These are phyloP conservation scores for Hygrophila difformis DNA, from an alignment of 257 asterid genomes.

Conservation along the genomic window DNA sequence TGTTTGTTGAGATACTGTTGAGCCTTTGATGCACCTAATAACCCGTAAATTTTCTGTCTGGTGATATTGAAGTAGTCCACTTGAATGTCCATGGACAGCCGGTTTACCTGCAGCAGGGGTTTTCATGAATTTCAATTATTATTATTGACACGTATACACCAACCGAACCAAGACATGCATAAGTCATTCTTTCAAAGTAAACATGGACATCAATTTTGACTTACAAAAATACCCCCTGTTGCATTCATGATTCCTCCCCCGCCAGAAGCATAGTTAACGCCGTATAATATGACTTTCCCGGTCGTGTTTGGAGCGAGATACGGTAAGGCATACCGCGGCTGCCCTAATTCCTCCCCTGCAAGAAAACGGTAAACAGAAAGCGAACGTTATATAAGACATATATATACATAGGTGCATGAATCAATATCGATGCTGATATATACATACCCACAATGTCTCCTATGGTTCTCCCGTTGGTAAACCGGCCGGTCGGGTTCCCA, in stretches of 20 bases:
- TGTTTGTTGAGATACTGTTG: constrained; percentile 43
- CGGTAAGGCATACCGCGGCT: constrained; percentile 54
- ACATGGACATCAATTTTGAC: too few relatives aligned
- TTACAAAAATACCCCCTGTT: constrained; percentile 76
- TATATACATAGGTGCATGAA: too few relatives aligned
- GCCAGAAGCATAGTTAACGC: constrained; percentile 92
- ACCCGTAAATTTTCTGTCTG: constrained; percentile 46
- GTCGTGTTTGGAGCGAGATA: constrained; percentile 86
- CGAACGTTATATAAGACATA: too few relatives aligned
- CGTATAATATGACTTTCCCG: constrained; percentile 55
- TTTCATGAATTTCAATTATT: too few relatives aligned
- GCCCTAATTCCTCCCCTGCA: constrained; percentile 78
- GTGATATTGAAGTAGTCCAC: constrained; percentile 90
- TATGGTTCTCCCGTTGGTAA: constrained; percentile 82
- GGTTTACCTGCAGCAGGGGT: constrained; percentile 48
- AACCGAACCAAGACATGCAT: too few relatives aligned
- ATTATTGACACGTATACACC: too few relatives aligned
- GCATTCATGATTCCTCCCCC: constrained; percentile 95
- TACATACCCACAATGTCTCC: constrained; percentile 74
- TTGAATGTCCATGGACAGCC: constrained; percentile 87
- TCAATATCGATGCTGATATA: too few relatives aligned
- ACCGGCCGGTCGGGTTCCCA: constrained; percentile 89
- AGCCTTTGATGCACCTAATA: constrained; percentile 65
- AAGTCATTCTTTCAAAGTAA: too few relatives aligned
- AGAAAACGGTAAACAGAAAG: neutral